Conservation (phyloP, 2,329 filamentous ascomycete species). For the Claviceps citrina region DNA sequence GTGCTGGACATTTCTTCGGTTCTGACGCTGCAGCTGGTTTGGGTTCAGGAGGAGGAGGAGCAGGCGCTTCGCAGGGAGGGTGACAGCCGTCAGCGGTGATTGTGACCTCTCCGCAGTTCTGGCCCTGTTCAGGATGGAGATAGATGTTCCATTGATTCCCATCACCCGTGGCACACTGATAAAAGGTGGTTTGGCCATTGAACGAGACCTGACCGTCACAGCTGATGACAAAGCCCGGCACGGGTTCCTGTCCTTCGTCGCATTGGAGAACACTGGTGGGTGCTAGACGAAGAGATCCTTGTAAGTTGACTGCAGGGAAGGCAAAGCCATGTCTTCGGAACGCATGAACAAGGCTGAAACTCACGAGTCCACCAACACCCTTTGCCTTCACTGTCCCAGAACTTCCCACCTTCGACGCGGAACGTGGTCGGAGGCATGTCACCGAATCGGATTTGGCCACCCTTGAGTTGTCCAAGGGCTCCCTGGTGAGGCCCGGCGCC, state of each 20-base stretch:
- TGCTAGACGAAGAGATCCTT: conserved; percentile 17
- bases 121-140: conserved; percentile 19
- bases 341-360: conserved; percentile 6
- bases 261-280: conserved; percentile 47
- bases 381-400: conserved; percentile 39
- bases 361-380: conserved; percentile 49
- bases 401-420: conserved; percentile 36
- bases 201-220: conserved; percentile 37
- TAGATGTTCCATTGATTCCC: conserved; percentile 42
- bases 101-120: conserved; percentile 33
- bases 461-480: conserved; percentile 41
- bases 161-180: conserved; percentile 41
- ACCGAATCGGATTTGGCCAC: conserved; percentile 41
- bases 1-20: too few relatives aligned
- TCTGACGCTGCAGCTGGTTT: not conserved
- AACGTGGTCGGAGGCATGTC: conserved; percentile 34
- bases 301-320: not conserved
- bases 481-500: conserved; percentile 32
- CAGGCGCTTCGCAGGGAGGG: conserved; percentile 5
- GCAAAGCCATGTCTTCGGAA: not conserved
- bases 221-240: conserved; percentile 39
- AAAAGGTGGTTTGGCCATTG: conserved; percentile 37
- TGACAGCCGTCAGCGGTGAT: conserved; percentile 27
- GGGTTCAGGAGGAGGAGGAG: not conserved
- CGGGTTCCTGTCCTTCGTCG: conserved; percentile 35